Evolutionary conservation across 208 protist species (phyloP), one percentile per base, ranked within the genome.

Genomic region (Angomonas desouzai): DNA sequence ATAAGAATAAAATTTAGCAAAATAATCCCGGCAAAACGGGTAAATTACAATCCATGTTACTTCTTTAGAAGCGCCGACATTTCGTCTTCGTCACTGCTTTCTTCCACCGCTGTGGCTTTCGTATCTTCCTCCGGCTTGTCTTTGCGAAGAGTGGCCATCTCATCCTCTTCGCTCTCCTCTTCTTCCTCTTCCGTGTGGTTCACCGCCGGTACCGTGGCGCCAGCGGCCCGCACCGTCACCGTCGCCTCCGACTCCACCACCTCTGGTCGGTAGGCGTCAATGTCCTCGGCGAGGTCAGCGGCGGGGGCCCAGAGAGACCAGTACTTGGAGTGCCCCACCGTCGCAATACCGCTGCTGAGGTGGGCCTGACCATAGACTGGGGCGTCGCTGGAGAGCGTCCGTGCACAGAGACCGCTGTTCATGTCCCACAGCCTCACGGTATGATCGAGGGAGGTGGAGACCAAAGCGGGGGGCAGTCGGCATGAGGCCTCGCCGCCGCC

Each of bases 361-460:
- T 80, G 71, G 58, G 83, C 87, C 53, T 95, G 89, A 38, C 38
- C 68, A 45, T 84, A 79, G 11, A 95, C 68, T 0, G 89, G 83
- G 45, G 64, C 65, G 4, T 66, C 77, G 0, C 79, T 70, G 23
- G 70, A 68, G 18, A 92, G 60, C 3, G 73, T 76, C 49, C 73
- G 74, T 45, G 71, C 81, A 40, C 79, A 85, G 43, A 81, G 43
- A 0, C 89, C 89, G 0, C 65, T 84, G 66, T 95, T 75, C 1
- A 69, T 56, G 63, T 92, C 85, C 86, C 89, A 95, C 51, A 95
- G 33, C 27, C 77, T 66, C 55, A 93, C 32, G 1, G 77, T 90
- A 40, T 79, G 72, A 34, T 95, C 89, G 2, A 95, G 81, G 22
- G 89, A 91, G 30, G 89, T 95, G 0, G 86, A 77, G 34, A 82